These are phyloP conservation scores for Schizonepeta tenuifolia DNA, from an alignment of 257 asterid species.

Conservation along the genomic window DNA sequence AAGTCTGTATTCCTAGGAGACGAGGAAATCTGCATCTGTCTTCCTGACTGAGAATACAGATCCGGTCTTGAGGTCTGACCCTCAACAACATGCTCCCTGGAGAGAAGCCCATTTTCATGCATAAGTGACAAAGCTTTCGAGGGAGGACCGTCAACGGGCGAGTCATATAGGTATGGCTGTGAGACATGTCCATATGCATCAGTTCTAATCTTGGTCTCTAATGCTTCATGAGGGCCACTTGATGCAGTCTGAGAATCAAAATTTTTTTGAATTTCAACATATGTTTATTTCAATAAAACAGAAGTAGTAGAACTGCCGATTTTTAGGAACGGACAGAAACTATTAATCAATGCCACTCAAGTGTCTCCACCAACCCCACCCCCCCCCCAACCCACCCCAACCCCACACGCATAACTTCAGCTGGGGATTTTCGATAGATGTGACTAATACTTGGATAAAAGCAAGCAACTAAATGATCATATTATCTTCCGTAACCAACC, in stretches of 20 bases:
- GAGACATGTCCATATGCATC: constrained; percentile 50
- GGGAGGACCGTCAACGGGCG: constrained; percentile 44
- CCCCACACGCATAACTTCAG: too few relatives aligned
- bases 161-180: constrained; percentile 37
- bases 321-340: not conserved
- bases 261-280: constrained; percentile 20
- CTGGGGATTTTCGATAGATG: not conserved
- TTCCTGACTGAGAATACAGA: constrained; percentile 38
- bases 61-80: constrained; percentile 56
- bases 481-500: not conserved
- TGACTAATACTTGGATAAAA: not conserved
- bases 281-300: constrained; percentile 32
- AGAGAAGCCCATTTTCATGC: constrained; percentile 68
- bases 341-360: constrained; percentile 1
- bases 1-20: constrained; percentile 46
- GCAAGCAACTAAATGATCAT: not conserved
- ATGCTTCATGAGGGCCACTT: constrained; percentile 47
- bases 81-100: constrained; percentile 64
- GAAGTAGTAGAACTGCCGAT: not conserved
- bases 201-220: constrained; percentile 46
- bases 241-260: constrained; percentile 50
- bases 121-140: constrained; percentile 47
- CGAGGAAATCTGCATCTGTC: constrained; percentile 40
- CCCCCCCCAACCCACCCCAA: too few relatives aligned
- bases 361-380: not conserved